These are phyloP conservation scores for Penicillium freii DNA, from an alignment of 2,329 filamentous ascomycete species.

Conservation along the genomic window DNA sequence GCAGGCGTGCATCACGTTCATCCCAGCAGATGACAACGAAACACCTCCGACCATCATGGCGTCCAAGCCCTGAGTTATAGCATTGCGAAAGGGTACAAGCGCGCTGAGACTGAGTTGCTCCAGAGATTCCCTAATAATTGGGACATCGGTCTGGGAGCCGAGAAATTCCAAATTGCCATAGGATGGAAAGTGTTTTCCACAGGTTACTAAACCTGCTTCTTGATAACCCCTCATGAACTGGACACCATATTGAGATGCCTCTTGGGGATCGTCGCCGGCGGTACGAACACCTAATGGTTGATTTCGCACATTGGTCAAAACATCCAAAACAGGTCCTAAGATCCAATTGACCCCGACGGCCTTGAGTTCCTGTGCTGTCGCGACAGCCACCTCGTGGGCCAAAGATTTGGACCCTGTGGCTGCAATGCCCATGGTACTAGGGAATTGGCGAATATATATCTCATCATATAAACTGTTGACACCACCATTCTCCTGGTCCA, in stretches of 20 bases:
- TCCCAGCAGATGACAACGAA: constrained; percentile 83
- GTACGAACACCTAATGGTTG: constrained; percentile 88
- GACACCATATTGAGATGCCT: constrained; percentile 89
- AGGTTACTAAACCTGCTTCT: constrained; percentile 81
- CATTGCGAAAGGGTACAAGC: constrained; percentile 85
- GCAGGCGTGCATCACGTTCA: constrained; percentile 95
- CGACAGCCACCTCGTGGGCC: constrained; percentile 86
- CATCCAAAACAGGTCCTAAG: constrained; percentile 88
- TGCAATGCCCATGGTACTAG: constrained; percentile 95
- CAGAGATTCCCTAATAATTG: constrained; percentile 90
- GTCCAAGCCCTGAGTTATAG: constrained; percentile 81
- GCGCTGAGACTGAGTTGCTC: constrained; percentile 92
- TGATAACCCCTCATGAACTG: constrained; percentile 91
- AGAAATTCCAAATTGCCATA: constrained; percentile 95
- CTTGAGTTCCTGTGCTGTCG: constrained; percentile 86
- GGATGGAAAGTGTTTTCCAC: constrained; percentile 94
- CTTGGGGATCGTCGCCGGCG: constrained; percentile 87
- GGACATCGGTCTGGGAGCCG: constrained; percentile 85
- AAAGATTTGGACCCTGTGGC: constrained; percentile 82
- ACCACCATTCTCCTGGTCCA: constrained; percentile 97
- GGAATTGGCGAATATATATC: constrained; percentile 92
- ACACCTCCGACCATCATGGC: constrained; percentile 96
- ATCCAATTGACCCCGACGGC: constrained; percentile 96
- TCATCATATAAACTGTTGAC: constrained; percentile 97
- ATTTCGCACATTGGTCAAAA: constrained; percentile 87